Percentiles rank a stretch among this genome's conserved stretches.
Conservation (phyloP, 2,329 filamentous ascomycete species). For the Colletotrichum sp. region DNA sequence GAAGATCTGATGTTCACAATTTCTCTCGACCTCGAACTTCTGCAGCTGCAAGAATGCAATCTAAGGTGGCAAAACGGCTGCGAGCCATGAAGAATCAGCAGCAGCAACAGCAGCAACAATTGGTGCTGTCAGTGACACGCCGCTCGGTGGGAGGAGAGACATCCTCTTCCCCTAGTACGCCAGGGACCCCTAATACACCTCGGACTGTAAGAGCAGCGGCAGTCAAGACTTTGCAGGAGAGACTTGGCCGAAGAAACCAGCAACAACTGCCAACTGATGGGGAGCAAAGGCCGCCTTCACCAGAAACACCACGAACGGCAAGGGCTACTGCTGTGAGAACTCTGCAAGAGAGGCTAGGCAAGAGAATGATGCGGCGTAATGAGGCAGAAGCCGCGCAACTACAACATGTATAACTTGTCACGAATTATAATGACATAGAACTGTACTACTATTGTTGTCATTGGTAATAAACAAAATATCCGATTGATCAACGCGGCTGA, state of each 20-base stretch:
- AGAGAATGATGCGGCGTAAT: not conserved
- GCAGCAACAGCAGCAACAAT: not conserved
- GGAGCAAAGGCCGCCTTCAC: not conserved
- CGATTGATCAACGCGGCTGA: not conserved
- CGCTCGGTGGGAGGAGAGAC: not conserved
- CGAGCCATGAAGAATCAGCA: not conserved
- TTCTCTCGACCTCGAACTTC: conserved; percentile 14
- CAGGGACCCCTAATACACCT: not conserved
- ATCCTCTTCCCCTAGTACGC: not conserved
- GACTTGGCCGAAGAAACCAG: not conserved
- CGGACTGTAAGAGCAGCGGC: not conserved
- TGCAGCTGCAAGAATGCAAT: conserved; percentile 13
- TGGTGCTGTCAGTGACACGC: not conserved
- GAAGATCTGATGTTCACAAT: not conserved
- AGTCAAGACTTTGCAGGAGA: not conserved
- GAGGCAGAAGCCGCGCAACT: not conserved
- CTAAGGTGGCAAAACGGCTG: not conserved
- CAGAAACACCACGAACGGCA: not conserved
- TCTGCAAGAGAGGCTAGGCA: not conserved
- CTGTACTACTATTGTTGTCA: not conserved
- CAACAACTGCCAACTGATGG: not conserved
- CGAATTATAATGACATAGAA: not conserved
- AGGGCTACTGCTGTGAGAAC: not conserved
- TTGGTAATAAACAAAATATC: not conserved
- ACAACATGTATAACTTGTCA: not conserved